phyloP scores from a whole-genome alignment of 352 stramenopile genomes.

The Globisporangium camurandrum region DNA sequence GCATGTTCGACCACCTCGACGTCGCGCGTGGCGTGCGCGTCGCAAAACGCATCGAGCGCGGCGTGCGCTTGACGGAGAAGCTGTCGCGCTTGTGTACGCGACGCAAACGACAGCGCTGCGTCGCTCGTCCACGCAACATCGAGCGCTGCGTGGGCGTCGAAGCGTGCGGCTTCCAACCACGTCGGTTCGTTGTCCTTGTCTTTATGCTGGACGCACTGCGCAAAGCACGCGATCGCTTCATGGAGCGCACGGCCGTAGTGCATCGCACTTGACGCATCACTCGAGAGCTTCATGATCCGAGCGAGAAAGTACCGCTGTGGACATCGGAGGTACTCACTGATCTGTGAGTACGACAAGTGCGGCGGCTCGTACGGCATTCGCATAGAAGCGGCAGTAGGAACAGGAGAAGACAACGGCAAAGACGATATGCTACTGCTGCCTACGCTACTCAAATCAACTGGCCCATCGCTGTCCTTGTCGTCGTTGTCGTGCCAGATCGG shows the following conservation, averaged over 20 bases:
- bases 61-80: conserved; percentile 28
- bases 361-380: conserved; percentile 25
- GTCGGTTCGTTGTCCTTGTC: conserved; percentile 8
- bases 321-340: conserved; percentile 73
- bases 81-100: conserved; percentile 20
- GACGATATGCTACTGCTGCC: neutral
- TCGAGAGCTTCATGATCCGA: conserved; percentile 52
- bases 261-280: conserved; percentile 45
- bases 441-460: neutral
- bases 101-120: conserved; percentile 31
- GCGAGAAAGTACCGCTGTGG: conserved; percentile 72
- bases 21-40: conserved; percentile 18
- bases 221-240: conserved; percentile 56
- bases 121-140: conserved; percentile 4
- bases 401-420: no score
- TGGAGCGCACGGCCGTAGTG: conserved; percentile 70
- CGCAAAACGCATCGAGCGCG: conserved; percentile 39
- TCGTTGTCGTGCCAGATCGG: conserved; percentile 16
- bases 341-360: conserved; percentile 79
- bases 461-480: neutral
- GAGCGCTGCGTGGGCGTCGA: conserved; percentile 8
- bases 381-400: neutral
- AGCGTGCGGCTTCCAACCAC: conserved; percentile 11
- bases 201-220: conserved; percentile 15
- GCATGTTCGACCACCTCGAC: conserved; percentile 55